Conservation (phyloP, 768 basidiomycete species). For the Plicaturopsis crispa region DNA sequence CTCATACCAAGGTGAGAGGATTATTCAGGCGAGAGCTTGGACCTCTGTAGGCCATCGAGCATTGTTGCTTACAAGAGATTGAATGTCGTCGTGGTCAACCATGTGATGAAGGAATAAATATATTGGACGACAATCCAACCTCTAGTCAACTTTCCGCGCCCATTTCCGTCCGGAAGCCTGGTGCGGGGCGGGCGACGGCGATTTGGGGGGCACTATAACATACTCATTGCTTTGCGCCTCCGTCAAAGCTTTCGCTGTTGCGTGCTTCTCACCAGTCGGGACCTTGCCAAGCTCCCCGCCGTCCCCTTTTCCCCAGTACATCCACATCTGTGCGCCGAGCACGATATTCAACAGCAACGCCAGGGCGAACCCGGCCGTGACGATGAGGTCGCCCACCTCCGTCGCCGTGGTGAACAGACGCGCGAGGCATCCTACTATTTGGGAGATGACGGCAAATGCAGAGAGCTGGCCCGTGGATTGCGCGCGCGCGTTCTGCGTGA, state of each 20-base stretch:
- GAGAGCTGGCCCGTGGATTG: constrained; percentile 90
- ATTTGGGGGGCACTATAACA: constrained; percentile 35
- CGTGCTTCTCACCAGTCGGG: constrained; percentile 7
- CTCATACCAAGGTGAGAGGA: no score
- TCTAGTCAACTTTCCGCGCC: constrained; percentile 73
- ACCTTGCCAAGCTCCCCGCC: constrained; percentile 18
- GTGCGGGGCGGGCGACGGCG: constrained; percentile 35
- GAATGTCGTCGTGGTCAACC: no score
- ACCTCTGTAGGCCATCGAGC: no score
- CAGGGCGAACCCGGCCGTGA: constrained; percentile 78
- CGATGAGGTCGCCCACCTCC: constrained; percentile 78
- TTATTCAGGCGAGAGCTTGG: no score
- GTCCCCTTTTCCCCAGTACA: constrained; percentile 66
- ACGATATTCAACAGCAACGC: constrained; percentile 78
- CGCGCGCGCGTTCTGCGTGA: constrained; percentile 67
- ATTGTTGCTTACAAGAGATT: no score
- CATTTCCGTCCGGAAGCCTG: constrained; percentile 56
- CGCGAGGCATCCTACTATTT: constrained; percentile 84
- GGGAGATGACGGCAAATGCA: constrained; percentile 83
- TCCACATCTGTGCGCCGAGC: constrained; percentile 78
- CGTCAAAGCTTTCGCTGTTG: constrained; percentile 3
- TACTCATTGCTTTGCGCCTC: constrained; percentile 20
- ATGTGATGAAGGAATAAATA: no score
- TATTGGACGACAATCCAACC: no score
- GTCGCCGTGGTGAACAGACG: constrained; percentile 89